Conservation (phyloP, 2,329 filamentous ascomycete species). For the Tolypocladium pustulatum region DNA sequence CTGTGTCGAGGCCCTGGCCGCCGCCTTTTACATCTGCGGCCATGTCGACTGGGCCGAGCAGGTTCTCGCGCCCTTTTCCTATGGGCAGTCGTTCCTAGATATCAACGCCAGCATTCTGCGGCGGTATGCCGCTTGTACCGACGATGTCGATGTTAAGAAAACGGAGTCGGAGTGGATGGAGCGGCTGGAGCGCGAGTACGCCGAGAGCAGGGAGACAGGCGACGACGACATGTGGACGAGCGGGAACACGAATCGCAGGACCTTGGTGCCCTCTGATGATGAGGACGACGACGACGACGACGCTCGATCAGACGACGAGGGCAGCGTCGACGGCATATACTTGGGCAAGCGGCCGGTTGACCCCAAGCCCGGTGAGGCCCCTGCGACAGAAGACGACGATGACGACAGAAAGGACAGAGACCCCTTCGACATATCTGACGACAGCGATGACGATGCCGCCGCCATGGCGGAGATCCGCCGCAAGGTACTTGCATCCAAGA, state of each 20-base stretch:
- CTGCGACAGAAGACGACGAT: slow-evolving; percentile 7
- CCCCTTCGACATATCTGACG: slow-evolving; percentile 67
- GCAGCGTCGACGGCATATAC: slow-evolving; percentile 47
- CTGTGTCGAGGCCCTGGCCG: slow-evolving; percentile 88
- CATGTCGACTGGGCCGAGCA: slow-evolving; percentile 83
- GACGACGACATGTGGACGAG: slow-evolving; percentile 78
- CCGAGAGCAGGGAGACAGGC: slow-evolving; percentile 61
- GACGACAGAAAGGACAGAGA: slow-evolving; percentile 40
- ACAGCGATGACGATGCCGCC: slow-evolving; percentile 62
- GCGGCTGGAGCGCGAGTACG: slow-evolving; percentile 81
- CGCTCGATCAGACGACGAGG: slow-evolving; percentile 24
- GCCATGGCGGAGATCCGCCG: slow-evolving; percentile 89
- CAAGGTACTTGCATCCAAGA: slow-evolving; percentile 83
- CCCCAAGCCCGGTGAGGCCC: slow-evolving; percentile 5
- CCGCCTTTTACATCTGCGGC: slow-evolving; percentile 87
- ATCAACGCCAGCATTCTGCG: slow-evolving; percentile 80
- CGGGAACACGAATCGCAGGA: slow-evolving; percentile 71
- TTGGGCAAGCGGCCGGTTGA: slow-evolving; percentile 40
- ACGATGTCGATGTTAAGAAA: slow-evolving; percentile 73
- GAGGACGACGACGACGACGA: slow-evolving; percentile 36
- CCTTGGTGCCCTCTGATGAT: slow-evolving; percentile 35
- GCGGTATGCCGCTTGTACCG: slow-evolving; percentile 72
- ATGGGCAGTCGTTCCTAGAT: slow-evolving; percentile 77
- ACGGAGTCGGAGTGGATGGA: slow-evolving; percentile 82
- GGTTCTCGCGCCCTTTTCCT: slow-evolving; percentile 74